Base-by-base conservation (phyloP, 805 yeast genomes). In the Limtongia smithiae region DNA sequence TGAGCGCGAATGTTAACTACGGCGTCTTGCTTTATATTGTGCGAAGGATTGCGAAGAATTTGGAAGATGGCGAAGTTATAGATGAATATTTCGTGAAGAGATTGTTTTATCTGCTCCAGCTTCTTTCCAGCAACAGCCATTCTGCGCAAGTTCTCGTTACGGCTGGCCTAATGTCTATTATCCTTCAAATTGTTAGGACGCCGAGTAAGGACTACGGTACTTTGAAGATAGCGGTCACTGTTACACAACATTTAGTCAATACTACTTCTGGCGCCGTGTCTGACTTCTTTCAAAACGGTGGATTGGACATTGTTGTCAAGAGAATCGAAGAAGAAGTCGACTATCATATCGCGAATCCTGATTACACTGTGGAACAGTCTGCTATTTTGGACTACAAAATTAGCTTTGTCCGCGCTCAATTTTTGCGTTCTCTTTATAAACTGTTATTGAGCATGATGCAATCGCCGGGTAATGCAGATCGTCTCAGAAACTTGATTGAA, bases 1-100 rank as follows among this genome's bases (percentile, higher is more conserved):
- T 89, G 55, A 87, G 93, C 18, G 96, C 93, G 8, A 87, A 87
- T 63, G 88, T 90, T 34, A 80, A 82, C 52, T 96, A 90, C 66
- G 97, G 97, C 1, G 68, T 81, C 11, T 62, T 90, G 34, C 85
- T 84, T 68, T 89, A 85, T 61, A 76, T 82, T 27, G 64, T 89
- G 25, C 76, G 90, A 48, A 72, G 73, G 37, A 78, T 87, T n/a
- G 71, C 78, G 46, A 78, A 80, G 49, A 68, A 73, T 36, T 57
- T 80, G 31, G 66, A 71, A 41, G 68, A 70, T 8, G 74, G 76
- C 1, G 72, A 67, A 1, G 61, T 4, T 64, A 62, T 18, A 5
- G 78, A 76, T 24, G 81, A 81, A 51, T 76, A 75, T 24, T 74
- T 67, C 62, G 71, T 73, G 46, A 63, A 67, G 17, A 58, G 77